Evolutionary conservation across 805 yeast genomes (phyloP), one percentile per base, ranked within the genome.

Genomic region (Kuraishia piskuri): DNA sequence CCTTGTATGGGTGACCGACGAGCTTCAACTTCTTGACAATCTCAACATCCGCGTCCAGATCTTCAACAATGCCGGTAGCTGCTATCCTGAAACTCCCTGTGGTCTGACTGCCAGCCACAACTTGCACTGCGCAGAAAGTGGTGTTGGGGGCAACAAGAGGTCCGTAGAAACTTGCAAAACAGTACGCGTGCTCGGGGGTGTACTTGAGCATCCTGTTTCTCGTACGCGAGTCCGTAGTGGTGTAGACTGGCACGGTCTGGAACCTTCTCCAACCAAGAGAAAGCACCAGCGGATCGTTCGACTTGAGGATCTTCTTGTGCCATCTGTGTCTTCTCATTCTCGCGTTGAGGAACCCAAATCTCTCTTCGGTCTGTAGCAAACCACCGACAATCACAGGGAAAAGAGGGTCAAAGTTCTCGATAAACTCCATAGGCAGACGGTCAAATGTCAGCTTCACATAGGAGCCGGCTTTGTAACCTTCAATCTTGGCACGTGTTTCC

Each of bases 211-310:
- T 89, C 73, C 99, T 86, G 64, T 91, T 92, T 75, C 99, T 82
- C 14, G 99, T 94, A 72, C 99, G 80, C 6, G 99, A 94, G 69
- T 94, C 99, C 6, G 96, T 83, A 0, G 99, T 94, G 2, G 99
- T 91, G 68, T 91, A 94, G 23, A 94, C 79, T 8, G 99, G 99
- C 53, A 92, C 72, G 0, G 99, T 91, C 70, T 94, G 99, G 74
- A 94, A 95, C 68, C 99, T 79, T 74, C 99, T 83, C 99, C 99
- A 94, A 44, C 99, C 99, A 47, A 94, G 72, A 0, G 98, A 92
- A 50, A 94, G 68, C 53, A 94, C 90, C 59, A 95, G 76, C 1
- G 99, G 99, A 71, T 94, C 99, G 65, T 90, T 95, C 9, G 97
- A 82, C 69, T 94, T 94, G 62, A 94, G 76, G 55, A 95, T 89